Evolutionary conservation across 768 basidiomycete species (phyloP).

Genomic region (Pulveroboletus sp.): DNA sequence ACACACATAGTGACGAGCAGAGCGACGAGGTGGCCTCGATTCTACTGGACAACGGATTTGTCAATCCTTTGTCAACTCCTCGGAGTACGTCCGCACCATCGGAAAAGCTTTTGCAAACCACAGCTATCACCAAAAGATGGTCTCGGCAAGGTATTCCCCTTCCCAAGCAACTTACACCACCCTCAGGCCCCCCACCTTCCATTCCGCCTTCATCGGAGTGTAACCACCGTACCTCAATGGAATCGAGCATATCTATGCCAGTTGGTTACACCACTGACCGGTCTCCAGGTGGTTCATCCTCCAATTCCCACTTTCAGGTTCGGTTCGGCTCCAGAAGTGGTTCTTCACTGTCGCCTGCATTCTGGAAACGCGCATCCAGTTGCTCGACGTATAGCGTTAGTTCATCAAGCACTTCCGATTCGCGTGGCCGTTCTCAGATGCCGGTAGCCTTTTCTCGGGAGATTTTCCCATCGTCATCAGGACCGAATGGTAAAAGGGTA

Average conservation of each 20-base stretch:
- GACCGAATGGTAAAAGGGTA: conserved; percentile 1
- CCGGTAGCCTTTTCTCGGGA: conserved; percentile 2
- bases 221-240: conserved; percentile 23
- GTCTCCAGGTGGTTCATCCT: conserved; percentile 38
- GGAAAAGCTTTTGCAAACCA: conserved; percentile 23
- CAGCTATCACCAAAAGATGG: conserved; percentile 45
- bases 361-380: conserved; percentile 51
- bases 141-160: conserved; percentile 47
- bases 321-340: conserved; percentile 41
- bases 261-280: conserved; percentile 33
- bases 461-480: conserved; percentile 11
- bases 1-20: neutral
- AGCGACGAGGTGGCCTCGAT: neutral
- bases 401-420: conserved; percentile 43
- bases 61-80: neutral
- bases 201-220: conserved; percentile 32
- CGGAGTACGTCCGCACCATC: conserved; percentile 16
- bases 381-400: conserved; percentile 48
- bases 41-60: neutral
- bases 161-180: conserved; percentile 55
- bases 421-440: conserved; percentile 25
- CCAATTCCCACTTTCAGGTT: conserved; percentile 27
- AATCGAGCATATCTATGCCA: conserved; percentile 24
- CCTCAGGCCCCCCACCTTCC: conserved; percentile 57
- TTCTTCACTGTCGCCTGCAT: conserved; percentile 45